Percentiles rank a stretch among this genome's conserved stretches.
Conservation (phyloP, 2,329 filamentous ascomycete genomes). For the Trichoderma breve region DNA sequence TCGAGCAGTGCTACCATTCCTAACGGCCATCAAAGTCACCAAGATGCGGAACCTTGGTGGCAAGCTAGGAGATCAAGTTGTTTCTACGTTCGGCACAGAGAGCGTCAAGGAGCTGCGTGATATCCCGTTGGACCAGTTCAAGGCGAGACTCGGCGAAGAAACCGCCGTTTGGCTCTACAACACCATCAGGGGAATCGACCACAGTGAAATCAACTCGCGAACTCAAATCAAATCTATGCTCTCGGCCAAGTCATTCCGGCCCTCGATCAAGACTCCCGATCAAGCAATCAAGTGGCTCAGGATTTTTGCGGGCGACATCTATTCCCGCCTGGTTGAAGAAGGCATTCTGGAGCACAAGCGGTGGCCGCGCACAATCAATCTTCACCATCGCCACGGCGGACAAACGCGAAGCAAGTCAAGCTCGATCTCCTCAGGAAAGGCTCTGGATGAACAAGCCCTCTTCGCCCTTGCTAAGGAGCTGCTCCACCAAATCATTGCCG, state of each 20-base stretch:
- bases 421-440: constrained; percentile 73
- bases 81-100: constrained; percentile 78
- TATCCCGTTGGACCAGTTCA: constrained; percentile 71
- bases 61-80: constrained; percentile 85
- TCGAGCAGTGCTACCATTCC: constrained; percentile 74
- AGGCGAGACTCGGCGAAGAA: constrained; percentile 76
- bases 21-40: constrained; percentile 84
- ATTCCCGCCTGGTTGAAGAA: constrained; percentile 84
- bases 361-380: constrained; percentile 77
- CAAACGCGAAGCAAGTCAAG: constrained; percentile 73
- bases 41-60: constrained; percentile 95
- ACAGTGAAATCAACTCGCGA: constrained; percentile 82
- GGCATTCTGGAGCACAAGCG: constrained; percentile 84
- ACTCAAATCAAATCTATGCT: constrained; percentile 98
- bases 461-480: constrained; percentile 75
- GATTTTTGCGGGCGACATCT: constrained; percentile 91
- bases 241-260: constrained; percentile 91
- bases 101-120: constrained; percentile 70
- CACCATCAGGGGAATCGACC: constrained; percentile 80
- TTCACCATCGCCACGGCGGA: constrained; percentile 74
- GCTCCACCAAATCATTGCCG: constrained; percentile 71
- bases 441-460: constrained; percentile 68
- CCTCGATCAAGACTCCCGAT: constrained; percentile 72
- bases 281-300: constrained; percentile 82
- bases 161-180: constrained; percentile 83